Evolutionary conservation across 306 rosid species (phyloP).

Genomic region (Luffa aegyptiaca): DNA sequence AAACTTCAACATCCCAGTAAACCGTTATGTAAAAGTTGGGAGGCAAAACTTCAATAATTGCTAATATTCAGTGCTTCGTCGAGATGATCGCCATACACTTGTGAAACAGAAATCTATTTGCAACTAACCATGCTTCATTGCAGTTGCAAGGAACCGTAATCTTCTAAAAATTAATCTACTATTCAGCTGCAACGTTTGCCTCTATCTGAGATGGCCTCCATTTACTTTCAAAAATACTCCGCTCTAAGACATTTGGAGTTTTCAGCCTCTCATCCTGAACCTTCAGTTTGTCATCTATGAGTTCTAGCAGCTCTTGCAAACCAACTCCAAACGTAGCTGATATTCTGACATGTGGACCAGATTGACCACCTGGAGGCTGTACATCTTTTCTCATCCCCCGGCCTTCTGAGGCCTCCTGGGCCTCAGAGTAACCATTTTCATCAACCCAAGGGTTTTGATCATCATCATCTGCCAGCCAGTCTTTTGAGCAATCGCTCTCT

Average conservation of each 20-base stretch:
- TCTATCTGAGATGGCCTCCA: conserved; percentile 65
- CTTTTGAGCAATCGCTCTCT: conserved; percentile 36
- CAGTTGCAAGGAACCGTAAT: not conserved
- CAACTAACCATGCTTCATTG: not conserved
- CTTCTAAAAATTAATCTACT: not conserved
- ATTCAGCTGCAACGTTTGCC: conserved; percentile 3
- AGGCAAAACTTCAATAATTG: no score
- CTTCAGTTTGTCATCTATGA: conserved; percentile 59
- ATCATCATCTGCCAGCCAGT: conserved; percentile 43
- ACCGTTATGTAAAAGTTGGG: no score
- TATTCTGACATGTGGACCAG: conserved; percentile 61
- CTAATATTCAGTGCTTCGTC: not conserved
- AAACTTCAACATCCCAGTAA: no score
- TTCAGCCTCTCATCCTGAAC: conserved; percentile 39
- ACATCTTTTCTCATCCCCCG: conserved; percentile 11
- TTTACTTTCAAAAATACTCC: conserved; percentile 40
- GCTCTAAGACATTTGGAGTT: conserved; percentile 34
- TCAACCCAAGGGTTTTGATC: conserved; percentile 23
- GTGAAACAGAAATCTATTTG: not conserved
- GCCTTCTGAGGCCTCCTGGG: conserved; percentile 3
- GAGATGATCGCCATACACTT: not conserved
- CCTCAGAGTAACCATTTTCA: conserved; percentile 20
- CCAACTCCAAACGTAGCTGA: conserved; percentile 76
- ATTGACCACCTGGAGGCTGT: conserved; percentile 9
- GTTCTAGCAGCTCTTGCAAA: conserved; percentile 63